A percentile compares a stretch with the other conserved stretches of the same genome.
Conservation (phyloP, 495 filamentous ascomycete species). For the Pyrenula aspistea region DNA sequence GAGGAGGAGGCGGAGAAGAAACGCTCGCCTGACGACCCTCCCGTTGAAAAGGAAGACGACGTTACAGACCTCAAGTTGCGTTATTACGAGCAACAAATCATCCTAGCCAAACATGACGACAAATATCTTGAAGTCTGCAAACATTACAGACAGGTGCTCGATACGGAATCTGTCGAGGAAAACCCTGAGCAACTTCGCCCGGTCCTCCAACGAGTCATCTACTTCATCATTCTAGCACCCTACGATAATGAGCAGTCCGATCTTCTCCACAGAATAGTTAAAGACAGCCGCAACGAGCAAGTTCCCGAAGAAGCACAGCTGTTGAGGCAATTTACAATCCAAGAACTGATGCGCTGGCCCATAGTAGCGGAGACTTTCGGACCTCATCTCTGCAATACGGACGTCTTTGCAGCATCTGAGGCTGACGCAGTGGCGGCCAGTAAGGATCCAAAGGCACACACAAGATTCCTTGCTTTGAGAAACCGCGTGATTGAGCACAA, state of each 20-base stretch:
- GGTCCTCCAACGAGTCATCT: conserved; percentile 83
- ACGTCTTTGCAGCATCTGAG: conserved; percentile 59
- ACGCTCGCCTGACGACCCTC: conserved; percentile 53
- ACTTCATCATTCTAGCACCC: conserved; percentile 90
- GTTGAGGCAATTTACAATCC: conserved; percentile 86
- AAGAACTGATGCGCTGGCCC: conserved; percentile 97
- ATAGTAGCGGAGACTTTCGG: conserved; percentile 78
- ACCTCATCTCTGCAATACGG: conserved; percentile 76
- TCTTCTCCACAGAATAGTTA: conserved; percentile 81
- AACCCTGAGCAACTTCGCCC: conserved; percentile 74
- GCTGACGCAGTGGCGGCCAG: conserved; percentile 34
- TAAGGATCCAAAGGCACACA: conserved; percentile 61
- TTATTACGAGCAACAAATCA: conserved; percentile 95
- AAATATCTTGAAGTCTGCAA: conserved; percentile 97
- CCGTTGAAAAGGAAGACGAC: conserved; percentile 70
- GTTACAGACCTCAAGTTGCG: conserved; percentile 91
- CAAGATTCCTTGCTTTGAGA: conserved; percentile 83
- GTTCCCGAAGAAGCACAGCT: conserved; percentile 66
- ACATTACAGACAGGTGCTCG: conserved; percentile 87
- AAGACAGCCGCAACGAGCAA: conserved; percentile 48
- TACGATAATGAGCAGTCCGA: conserved; percentile 99
- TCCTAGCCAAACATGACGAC: conserved; percentile 85
- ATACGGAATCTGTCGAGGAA: conserved; percentile 86
- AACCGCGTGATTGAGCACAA: conserved; percentile 99
- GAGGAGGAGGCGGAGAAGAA: conserved; percentile 71